Percentiles rank a stretch among this genome's conserved stretches.
These are phyloP conservation scores for Colletotrichum limetticola DNA, from an alignment of 2,329 filamentous ascomycete species.

Conservation along the genomic window DNA sequence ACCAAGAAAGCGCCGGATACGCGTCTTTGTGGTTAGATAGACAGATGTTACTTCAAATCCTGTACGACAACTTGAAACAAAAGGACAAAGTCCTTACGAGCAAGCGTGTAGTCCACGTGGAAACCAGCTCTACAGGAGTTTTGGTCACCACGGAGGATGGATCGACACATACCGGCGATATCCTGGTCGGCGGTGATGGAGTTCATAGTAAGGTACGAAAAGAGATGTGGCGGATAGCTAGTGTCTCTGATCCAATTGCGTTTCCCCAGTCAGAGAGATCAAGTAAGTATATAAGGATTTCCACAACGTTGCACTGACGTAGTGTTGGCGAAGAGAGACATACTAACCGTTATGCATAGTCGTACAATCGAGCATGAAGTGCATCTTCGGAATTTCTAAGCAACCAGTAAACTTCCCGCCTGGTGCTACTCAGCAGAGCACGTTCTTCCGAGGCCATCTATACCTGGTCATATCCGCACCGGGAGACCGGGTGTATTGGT, in stretches of 20 bases:
- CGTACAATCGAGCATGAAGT: too few species aligned
- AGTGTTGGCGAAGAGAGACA: too few species aligned
- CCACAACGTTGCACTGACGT: too few species aligned
- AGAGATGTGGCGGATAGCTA: constrained; percentile 40
- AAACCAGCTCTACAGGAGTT: constrained; percentile 10
- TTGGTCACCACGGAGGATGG: constrained; percentile 42
- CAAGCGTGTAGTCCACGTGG: too few species aligned
- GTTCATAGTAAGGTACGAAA: constrained; percentile 48
- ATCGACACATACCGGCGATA: constrained; percentile 40
- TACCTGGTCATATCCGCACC: constrained; percentile 44
- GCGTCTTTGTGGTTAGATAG: constrained; percentile 47
- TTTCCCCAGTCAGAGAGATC: constrained; percentile 37
- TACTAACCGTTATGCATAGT: too few species aligned
- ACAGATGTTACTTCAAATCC: constrained; percentile 44
- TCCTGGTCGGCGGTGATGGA: constrained; percentile 52
- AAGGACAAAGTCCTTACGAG: constrained; percentile 36
- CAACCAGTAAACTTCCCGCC: too few species aligned
- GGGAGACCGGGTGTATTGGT: constrained; percentile 46
- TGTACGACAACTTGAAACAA: constrained; percentile 45
- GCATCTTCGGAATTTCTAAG: too few species aligned
- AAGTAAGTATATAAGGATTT: not conserved
- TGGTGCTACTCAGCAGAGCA: too few species aligned
- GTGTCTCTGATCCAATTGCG: constrained; percentile 37
- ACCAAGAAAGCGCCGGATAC: constrained; percentile 38
- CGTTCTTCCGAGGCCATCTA: too few species aligned